Evolutionary conservation across 805 yeast genomes (phyloP).

Genomic region (Tetrapisispora taiwanensis): DNA sequence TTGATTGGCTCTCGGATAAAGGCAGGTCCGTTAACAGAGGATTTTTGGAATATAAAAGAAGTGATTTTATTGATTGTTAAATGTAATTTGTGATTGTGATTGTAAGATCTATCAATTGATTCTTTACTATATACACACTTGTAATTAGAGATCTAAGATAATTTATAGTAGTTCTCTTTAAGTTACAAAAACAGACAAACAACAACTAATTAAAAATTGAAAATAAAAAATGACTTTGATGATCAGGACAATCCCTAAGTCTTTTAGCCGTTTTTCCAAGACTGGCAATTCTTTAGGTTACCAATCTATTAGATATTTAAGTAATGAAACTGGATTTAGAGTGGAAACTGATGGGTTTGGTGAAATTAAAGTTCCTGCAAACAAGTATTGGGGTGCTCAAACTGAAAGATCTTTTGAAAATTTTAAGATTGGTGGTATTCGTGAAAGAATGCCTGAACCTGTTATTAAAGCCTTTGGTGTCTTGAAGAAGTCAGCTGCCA

Average conservation of each 20-base stretch:
- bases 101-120: too few relatives aligned
- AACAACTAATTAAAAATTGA: too few relatives aligned
- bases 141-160: too few relatives aligned
- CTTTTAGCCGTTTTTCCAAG: background rate
- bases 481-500: conserved; percentile 89
- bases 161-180: too few relatives aligned
- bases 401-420: conserved; percentile 88
- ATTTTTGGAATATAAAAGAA: too few relatives aligned
- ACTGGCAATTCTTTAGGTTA: background rate
- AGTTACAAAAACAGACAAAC: too few relatives aligned
- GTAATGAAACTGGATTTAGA: conserved; percentile 30
- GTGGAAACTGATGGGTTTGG: conserved; percentile 95
- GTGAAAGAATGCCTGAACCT: conserved; percentile 88
- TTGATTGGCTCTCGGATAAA: conserved; percentile 1
- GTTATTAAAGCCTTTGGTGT: conserved; percentile 86
- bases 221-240: background rate
- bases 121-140: too few relatives aligned
- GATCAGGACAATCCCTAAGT: background rate
- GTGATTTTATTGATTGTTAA: too few relatives aligned
- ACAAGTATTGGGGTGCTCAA: conserved; percentile 97
- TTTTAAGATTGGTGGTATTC: conserved; percentile 89
- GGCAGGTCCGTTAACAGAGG: too few relatives aligned
- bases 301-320: background rate
- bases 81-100: too few relatives aligned
- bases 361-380: conserved; percentile 79